These are phyloP conservation scores for Aeminium ludgeri DNA, from an alignment of 495 filamentous ascomycete species.

Conservation along the genomic window DNA sequence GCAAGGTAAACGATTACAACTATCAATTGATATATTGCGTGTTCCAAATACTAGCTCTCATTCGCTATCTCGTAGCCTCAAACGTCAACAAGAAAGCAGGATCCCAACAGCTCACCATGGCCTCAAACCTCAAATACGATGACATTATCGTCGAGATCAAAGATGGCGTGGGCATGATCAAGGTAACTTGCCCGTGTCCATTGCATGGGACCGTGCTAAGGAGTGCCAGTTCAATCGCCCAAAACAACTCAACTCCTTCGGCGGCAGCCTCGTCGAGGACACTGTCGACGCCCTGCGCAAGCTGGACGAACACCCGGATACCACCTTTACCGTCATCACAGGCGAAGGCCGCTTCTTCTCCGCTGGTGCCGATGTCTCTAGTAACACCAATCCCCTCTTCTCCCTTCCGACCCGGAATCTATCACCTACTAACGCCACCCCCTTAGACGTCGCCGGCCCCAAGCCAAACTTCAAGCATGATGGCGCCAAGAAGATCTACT, in stretches of 20 bases:
- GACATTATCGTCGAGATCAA: conserved; percentile 23
- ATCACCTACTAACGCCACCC: background rate
- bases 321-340: conserved; percentile 21
- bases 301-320: conserved; percentile 22
- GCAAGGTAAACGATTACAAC: no score
- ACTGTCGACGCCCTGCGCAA: conserved; percentile 18
- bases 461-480: conserved; percentile 13
- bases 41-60: no score
- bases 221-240: conserved; percentile 21
- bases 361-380: conserved; percentile 22
- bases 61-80: no score
- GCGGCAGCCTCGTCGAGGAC: conserved; percentile 20
- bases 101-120: no score
- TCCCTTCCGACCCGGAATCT: background rate
- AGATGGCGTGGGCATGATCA: conserved; percentile 2
- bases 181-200: no score
- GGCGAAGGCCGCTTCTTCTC: conserved; percentile 24
- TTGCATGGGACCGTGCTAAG: background rate
- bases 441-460: background rate
- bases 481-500: conserved; percentile 19
- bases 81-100: no score
- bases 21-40: no score
- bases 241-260: conserved; percentile 23
- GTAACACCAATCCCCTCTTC: conserved; percentile 1
- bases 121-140: conserved; percentile 12